Conservation (phyloP, 768 basidiomycete species). For the Lyophyllum decastes region DNA sequence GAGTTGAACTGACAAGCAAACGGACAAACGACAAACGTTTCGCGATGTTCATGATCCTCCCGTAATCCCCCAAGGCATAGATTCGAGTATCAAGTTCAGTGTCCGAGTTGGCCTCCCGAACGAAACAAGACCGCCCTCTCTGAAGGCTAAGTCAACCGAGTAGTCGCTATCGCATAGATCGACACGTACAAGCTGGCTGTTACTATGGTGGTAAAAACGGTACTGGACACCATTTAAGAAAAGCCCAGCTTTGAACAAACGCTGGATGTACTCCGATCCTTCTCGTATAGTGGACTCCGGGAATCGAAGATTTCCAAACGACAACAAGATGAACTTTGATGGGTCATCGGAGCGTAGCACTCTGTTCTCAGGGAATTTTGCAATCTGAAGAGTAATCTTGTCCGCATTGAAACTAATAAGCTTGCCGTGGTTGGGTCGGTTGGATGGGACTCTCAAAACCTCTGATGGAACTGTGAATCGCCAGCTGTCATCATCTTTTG, state of each 20-base stretch:
- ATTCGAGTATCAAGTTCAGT: constrained; percentile 59
- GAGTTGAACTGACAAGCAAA: not conserved
- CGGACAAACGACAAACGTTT: constrained; percentile 46
- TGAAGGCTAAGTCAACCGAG: constrained; percentile 27
- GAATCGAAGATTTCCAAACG: constrained; percentile 56
- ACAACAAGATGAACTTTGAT: constrained; percentile 54
- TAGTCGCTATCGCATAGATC: not conserved
- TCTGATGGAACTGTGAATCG: constrained; percentile 39
- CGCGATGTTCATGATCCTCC: constrained; percentile 60
- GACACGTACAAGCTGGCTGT: constrained; percentile 60
- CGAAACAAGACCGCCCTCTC: constrained; percentile 65
- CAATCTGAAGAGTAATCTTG: constrained; percentile 51
- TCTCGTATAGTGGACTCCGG: constrained; percentile 49
- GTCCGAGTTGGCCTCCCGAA: constrained; percentile 55
- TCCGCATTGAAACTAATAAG: constrained; percentile 51
- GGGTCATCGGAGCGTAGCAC: constrained; percentile 59
- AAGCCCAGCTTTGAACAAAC: constrained; percentile 55
- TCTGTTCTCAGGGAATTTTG: constrained; percentile 56
- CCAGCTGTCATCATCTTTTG: constrained; percentile 56
- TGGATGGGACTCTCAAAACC: constrained; percentile 26
- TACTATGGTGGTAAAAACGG: constrained; percentile 72
- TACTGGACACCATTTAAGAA: constrained; percentile 61
- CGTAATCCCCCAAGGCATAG: constrained; percentile 59
- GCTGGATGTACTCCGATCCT: constrained; percentile 55
- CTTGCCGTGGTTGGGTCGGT: constrained; percentile 41